Percentiles rank a stretch among this genome's conserved stretches.
Evolutionary conservation across 164 flowering plant genomes (phyloP).

Genomic region (Annona squamosa): DNA sequence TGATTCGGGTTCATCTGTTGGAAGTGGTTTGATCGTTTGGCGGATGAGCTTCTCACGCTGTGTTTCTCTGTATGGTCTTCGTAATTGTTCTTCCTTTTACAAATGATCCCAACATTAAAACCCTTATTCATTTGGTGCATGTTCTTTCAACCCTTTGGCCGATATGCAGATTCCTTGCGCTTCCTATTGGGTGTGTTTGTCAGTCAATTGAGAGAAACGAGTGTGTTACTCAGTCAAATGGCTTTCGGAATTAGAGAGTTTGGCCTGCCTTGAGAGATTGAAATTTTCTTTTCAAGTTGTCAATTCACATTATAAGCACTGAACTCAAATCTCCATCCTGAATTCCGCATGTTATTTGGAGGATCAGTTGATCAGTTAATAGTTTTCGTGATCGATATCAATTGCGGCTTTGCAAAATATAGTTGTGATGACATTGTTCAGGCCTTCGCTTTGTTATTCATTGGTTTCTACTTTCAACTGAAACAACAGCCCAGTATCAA

Average conservation of each 20-base stretch:
- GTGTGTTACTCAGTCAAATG: neutral
- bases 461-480: too few species aligned
- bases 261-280: too few species aligned
- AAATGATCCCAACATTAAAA: neutral
- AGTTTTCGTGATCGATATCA: too few species aligned
- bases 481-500: neutral
- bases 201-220: neutral
- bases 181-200: neutral
- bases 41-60: neutral
- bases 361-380: neutral
- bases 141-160: neutral
- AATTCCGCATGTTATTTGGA: neutral
- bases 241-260: neutral
- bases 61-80: neutral
- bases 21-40: neutral
- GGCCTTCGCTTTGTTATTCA: neutral
- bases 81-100: neutral
- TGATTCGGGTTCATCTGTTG: neutral
- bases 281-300: neutral
- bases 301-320: too few species aligned
- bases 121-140: neutral
- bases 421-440: neutral
- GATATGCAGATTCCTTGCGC: neutral
- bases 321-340: neutral
- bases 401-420: neutral